phyloP scores from a whole-genome alignment of 805 yeast species.

The Candida andamanensis region DNA sequence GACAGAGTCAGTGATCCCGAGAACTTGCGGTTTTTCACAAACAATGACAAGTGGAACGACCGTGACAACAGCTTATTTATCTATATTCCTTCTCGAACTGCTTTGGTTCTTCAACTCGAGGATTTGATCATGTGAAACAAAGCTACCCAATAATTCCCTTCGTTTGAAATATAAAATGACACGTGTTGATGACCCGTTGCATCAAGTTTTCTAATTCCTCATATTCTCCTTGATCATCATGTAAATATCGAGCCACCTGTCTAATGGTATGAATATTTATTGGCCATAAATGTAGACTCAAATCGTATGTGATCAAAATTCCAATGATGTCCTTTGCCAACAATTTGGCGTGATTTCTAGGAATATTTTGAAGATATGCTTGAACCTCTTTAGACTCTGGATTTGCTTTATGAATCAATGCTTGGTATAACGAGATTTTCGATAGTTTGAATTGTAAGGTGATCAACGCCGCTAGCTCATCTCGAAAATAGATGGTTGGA shows the following conservation, averaged over 20 bases:
- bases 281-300: constrained; percentile 29
- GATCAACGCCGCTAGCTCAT: constrained; percentile 30
- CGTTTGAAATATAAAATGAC: constrained; percentile 13
- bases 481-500: constrained; percentile 31
- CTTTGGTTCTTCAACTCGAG: constrained; percentile 33
- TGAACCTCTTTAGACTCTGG: constrained; percentile 11
- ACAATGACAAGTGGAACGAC: constrained; percentile 74
- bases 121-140: constrained; percentile 8
- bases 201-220: constrained; percentile 17
- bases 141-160: constrained; percentile 11
- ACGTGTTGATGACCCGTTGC: constrained; percentile 13
- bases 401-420: constrained; percentile 18
- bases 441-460: constrained; percentile 27
- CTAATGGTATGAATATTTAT: constrained; percentile 29
- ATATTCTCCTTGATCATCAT: constrained; percentile 18
- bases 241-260: constrained; percentile 20
- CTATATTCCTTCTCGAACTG: constrained; percentile 70
- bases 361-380: constrained; percentile 19
- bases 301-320: constrained; percentile 33
- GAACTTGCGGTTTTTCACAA: constrained; percentile 56
- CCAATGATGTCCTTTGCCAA: constrained; percentile 35
- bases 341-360: constrained; percentile 19
- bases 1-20: constrained; percentile 50
- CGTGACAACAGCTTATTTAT: constrained; percentile 74
- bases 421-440: constrained; percentile 25